phyloP scores from a whole-genome alignment of 2,329 filamentous ascomycete species.

The Sclerotinia subarctica region DNA sequence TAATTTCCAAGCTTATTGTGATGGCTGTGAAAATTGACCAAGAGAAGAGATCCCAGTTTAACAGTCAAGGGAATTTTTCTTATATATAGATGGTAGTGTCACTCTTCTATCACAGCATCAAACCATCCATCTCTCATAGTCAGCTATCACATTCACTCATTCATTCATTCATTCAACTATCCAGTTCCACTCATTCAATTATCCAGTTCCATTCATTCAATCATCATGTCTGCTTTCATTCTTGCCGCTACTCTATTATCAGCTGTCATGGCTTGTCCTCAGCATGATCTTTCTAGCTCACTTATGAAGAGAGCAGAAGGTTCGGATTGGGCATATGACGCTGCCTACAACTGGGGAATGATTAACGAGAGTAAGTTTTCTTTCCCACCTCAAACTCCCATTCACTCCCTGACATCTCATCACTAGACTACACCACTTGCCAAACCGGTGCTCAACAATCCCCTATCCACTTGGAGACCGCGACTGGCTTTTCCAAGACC shows the following conservation, averaged over 20 bases:
- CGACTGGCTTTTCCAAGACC: conserved; percentile 42
- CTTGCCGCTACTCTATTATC: conserved; percentile 20
- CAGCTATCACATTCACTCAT: neutral
- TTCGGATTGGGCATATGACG: conserved; percentile 39
- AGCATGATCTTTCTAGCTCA: conserved; percentile 25
- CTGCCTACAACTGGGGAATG: conserved; percentile 43
- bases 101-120: neutral
- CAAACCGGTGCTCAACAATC: conserved; percentile 51
- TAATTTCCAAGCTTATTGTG: neutral
- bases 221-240: conserved; percentile 9
- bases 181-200: neutral
- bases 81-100: neutral
- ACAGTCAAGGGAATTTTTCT: neutral
- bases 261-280: conserved; percentile 28
- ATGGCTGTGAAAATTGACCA: neutral
- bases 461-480: conserved; percentile 45
- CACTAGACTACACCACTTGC: conserved; percentile 44
- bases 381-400: neutral
- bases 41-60: neutral
- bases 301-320: conserved; percentile 22
- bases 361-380: conserved; percentile 35
- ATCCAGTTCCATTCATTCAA: neutral
- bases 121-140: neutral
- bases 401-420: neutral
- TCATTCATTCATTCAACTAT: neutral